A percentile compares a stretch with the other conserved stretches of the same genome.
These are phyloP conservation scores for Diutina pseudorugosa DNA, from an alignment of 1,139 yeast genomes.

Conservation along the genomic window DNA sequence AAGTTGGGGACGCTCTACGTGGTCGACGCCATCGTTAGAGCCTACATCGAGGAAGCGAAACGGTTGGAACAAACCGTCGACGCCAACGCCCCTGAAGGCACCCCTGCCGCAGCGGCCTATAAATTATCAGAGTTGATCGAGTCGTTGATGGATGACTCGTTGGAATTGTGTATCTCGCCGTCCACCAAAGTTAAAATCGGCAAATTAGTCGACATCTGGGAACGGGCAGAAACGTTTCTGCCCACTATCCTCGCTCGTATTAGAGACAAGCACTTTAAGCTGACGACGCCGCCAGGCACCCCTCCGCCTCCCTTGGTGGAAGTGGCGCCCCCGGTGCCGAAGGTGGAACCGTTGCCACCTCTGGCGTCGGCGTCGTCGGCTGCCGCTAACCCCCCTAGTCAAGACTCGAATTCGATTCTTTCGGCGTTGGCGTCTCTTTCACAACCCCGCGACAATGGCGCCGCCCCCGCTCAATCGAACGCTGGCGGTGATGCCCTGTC, in stretches of 20 bases:
- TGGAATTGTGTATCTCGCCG: constrained; percentile 37
- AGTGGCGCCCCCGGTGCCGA: constrained; percentile 8
- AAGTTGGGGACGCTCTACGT: constrained; percentile 87
- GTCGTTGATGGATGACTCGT: constrained; percentile 46
- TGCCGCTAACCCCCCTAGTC: constrained; percentile 12
- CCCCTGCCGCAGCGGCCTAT: constrained; percentile 63
- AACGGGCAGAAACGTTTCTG: constrained; percentile 67
- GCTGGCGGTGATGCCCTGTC: constrained; percentile 8
- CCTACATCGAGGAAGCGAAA: constrained; percentile 64
- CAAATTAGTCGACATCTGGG: constrained; percentile 89
- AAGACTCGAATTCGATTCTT: constrained; percentile 46
- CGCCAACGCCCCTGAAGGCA: constrained; percentile 50
- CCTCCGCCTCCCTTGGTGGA: constrained; percentile 21
- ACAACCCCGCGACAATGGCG: constrained; percentile 15
- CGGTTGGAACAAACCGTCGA: constrained; percentile 35
- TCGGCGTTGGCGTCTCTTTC: constrained; percentile 55
- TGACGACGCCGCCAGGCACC: constrained; percentile 47
- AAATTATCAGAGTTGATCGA: constrained; percentile 48
- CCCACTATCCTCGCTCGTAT: constrained; percentile 41
- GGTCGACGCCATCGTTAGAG: constrained; percentile 85
- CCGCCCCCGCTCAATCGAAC: constrained; percentile 9
- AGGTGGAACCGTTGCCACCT: constrained; percentile 8
- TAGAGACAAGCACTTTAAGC: constrained; percentile 46
- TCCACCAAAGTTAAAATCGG: constrained; percentile 59
- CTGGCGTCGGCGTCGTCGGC: constrained; percentile 11